Percentiles rank a stretch among this genome's conserved stretches.
These are phyloP conservation scores for Apiotrichum domesticum DNA, from an alignment of 1,284 basidiomycete genomes.

Conservation along the genomic window DNA sequence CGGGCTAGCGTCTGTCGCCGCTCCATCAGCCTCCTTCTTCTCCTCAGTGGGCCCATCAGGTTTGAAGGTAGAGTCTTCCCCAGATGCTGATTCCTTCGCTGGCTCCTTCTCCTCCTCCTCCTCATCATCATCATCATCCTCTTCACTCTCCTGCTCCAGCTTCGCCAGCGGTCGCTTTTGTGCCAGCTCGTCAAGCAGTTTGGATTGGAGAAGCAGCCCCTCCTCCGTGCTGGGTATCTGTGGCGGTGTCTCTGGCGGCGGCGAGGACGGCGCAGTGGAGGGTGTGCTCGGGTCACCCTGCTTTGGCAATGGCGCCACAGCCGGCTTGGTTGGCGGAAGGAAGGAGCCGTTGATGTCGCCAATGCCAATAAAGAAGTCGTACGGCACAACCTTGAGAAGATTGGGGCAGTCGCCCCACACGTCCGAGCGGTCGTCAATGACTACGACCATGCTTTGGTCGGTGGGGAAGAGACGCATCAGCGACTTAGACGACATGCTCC, in stretches of 20 bases:
- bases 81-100: slow-evolving; percentile 1
- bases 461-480: slow-evolving; percentile 86
- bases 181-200: slow-evolving; percentile 73
- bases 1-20: background rate
- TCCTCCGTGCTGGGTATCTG: slow-evolving; percentile 24
- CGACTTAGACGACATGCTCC: slow-evolving; percentile 71
- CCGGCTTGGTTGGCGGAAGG: slow-evolving; percentile 47
- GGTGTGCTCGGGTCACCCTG: background rate
- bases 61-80: background rate
- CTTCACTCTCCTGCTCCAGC: slow-evolving; percentile 64
- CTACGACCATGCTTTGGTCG: slow-evolving; percentile 97
- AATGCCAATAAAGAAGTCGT: slow-evolving; percentile 97
- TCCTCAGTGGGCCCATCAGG: background rate
- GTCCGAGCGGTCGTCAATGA: slow-evolving; percentile 96
- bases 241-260: slow-evolving; percentile 12
- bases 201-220: slow-evolving; percentile 48
- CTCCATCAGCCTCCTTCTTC: background rate
- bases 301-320: slow-evolving; percentile 4
- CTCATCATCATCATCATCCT: slow-evolving; percentile 6
- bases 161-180: slow-evolving; percentile 81
- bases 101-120: slow-evolving; percentile 49
- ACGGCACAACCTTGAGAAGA: slow-evolving; percentile 91
- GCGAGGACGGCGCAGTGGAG: slow-evolving; percentile 4
- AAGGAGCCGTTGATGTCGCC: slow-evolving; percentile 96
- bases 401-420: slow-evolving; percentile 93